Evolutionary conservation across 129 eudicot genomes (phyloP).

Genomic region (Helichrysum umbraculigerum): DNA sequence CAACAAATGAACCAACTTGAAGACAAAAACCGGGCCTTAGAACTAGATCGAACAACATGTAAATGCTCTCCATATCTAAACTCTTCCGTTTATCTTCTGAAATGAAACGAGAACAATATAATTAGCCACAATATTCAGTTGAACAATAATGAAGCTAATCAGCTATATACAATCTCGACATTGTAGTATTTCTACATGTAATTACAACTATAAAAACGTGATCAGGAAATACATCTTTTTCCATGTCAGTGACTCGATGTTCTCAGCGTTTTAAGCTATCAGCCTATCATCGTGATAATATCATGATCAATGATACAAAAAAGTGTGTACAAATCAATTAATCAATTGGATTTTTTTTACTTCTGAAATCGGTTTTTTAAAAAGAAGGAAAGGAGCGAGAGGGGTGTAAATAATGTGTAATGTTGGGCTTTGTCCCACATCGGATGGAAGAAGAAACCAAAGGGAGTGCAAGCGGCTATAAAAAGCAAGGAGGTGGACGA

Average conservation of each 20-base stretch:
- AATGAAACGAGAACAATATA: not conserved
- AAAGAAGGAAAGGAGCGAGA: not conserved
- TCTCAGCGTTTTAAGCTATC: not conserved
- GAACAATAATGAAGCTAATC: not conserved
- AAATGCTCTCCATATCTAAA: not conserved
- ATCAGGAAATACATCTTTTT: not conserved
- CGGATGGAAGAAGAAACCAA: not conserved
- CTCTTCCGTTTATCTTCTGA: not conserved
- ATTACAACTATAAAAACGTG: not conserved
- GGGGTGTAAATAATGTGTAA: not conserved
- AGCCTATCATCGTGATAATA: not conserved
- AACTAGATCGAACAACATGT: not conserved
- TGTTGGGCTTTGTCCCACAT: constrained; percentile 1
- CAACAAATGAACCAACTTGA: constrained; percentile 1
- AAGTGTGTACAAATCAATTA: not conserved
- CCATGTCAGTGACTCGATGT: not conserved
- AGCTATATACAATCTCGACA: not conserved
- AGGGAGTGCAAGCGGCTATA: not conserved
- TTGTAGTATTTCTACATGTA: not conserved
- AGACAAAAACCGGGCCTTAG: not conserved
- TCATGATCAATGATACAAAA: not conserved
- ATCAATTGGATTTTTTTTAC: not conserved
- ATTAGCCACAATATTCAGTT: not conserved
- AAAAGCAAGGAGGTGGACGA: not conserved
- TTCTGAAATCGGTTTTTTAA: no score